Evolutionary conservation across 192 early-diverging fungal species (phyloP).

Genomic region (Podila verticillata): DNA sequence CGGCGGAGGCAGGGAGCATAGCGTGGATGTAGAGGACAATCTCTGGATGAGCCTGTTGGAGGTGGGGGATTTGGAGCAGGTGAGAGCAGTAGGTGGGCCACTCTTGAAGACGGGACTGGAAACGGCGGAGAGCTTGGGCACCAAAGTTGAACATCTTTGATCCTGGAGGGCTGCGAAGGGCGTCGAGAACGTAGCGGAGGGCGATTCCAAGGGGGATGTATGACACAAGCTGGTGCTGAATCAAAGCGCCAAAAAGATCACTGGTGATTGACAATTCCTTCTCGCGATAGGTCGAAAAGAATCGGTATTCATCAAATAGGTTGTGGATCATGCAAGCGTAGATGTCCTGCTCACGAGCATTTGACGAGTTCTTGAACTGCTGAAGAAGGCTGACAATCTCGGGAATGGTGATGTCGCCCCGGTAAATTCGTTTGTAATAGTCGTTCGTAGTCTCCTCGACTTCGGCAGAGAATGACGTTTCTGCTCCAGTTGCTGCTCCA

Average conservation of each 20-base stretch:
- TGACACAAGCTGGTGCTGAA: slow-evolving; percentile 89
- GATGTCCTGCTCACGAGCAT: slow-evolving; percentile 80
- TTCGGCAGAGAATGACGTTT: slow-evolving; percentile 71
- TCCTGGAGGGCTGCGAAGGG: slow-evolving; percentile 80
- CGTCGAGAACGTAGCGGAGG: slow-evolving; percentile 89
- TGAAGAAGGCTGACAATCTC: slow-evolving; percentile 88
- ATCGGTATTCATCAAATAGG: slow-evolving; percentile 96
- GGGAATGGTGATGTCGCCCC: slow-evolving; percentile 80
- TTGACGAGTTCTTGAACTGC: slow-evolving; percentile 80
- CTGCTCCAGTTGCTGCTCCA: slow-evolving; percentile 51
- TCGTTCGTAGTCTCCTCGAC: slow-evolving; percentile 80
- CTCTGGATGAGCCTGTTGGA: slow-evolving; percentile 82
- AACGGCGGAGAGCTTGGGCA: slow-evolving; percentile 83
- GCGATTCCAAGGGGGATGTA: slow-evolving; percentile 84
- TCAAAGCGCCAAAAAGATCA: slow-evolving; percentile 88
- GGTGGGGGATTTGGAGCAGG: slow-evolving; percentile 83
- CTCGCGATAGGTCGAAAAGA: slow-evolving; percentile 94
- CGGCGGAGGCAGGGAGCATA: slow-evolving; percentile 38
- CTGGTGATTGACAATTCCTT: slow-evolving; percentile 90
- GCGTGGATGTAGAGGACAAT: slow-evolving; percentile 72
- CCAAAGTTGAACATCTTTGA: slow-evolving; percentile 94
- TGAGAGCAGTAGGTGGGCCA: slow-evolving; percentile 91
- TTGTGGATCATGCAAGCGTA: slow-evolving; percentile 93
- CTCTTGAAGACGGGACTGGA: slow-evolving; percentile 83
- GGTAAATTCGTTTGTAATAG: slow-evolving; percentile 82